Evolutionary conservation across 192 early-diverging fungal genomes (phyloP).

Genomic region (Oehlia diaphana): DNA sequence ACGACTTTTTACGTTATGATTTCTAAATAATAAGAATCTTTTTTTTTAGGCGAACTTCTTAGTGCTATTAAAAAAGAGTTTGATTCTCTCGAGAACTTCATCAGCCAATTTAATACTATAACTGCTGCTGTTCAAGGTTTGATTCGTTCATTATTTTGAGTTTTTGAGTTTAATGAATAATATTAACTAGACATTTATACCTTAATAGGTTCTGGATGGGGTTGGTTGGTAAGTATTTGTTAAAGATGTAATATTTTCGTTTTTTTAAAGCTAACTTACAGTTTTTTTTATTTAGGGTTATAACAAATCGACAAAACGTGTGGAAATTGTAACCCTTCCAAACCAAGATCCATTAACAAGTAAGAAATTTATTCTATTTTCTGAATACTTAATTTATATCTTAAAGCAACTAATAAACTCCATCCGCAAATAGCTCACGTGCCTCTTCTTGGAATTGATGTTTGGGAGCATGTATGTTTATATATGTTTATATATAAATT

Average conservation of each 20-base stretch:
- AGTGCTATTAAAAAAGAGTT: conserved; percentile 79
- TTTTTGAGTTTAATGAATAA: background rate
- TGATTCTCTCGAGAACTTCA: conserved; percentile 82
- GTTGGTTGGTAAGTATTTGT: conserved; percentile 75
- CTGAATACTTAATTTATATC: background rate
- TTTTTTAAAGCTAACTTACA: background rate
- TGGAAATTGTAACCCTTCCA: conserved; percentile 85
- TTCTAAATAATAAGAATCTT: background rate
- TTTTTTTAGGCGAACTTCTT: conserved; percentile 56
- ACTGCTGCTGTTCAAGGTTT: conserved; percentile 82
- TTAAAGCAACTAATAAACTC: background rate
- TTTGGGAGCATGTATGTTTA: conserved; percentile 83
- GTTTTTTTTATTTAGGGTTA: conserved; percentile 56
- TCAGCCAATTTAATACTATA: conserved; percentile 70
- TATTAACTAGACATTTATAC: conserved; percentile 21
- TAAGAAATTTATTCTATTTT: background rate
- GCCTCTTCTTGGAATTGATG: conserved; percentile 90
- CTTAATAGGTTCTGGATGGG: conserved; percentile 80
- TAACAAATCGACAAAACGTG: conserved; percentile 70
- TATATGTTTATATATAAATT: background rate
- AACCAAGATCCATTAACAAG: conserved; percentile 83
- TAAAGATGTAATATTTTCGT: background rate
- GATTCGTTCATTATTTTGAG: background rate
- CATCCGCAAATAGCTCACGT: conserved; percentile 50
- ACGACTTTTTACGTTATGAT: conserved; percentile 1